Evolutionary conservation across 2,329 filamentous ascomycete genomes (phyloP).

Genomic region (Fusarium sp.): DNA sequence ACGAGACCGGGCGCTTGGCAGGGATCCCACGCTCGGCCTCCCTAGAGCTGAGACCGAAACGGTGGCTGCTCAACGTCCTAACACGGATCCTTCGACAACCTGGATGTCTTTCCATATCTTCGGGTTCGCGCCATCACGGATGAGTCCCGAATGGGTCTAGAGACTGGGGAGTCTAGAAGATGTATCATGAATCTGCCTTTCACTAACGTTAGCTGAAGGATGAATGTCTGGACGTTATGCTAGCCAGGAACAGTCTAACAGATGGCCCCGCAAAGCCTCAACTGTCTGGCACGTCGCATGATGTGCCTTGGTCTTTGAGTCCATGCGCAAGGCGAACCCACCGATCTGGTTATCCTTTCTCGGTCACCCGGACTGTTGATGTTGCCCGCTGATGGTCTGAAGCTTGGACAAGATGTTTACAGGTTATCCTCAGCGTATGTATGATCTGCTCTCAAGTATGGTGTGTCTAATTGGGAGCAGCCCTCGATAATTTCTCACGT

Average conservation of each 20-base stretch:
- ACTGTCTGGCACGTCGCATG: conserved; percentile 22
- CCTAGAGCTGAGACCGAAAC: conserved; percentile 43
- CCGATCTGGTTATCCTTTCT: conserved; percentile 16
- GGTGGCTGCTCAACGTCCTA: conserved; percentile 26
- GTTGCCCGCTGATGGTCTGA: background rate
- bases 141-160: conserved; percentile 25
- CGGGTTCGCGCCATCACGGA: conserved; percentile 29
- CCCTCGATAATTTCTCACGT: background rate
- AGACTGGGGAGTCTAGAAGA: background rate
- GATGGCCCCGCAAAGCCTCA: conserved; percentile 10
- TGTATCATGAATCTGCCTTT: conserved; percentile 21
- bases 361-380: background rate
- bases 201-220: background rate
- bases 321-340: conserved; percentile 6
- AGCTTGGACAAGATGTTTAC: background rate
- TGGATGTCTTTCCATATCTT: conserved; percentile 34
- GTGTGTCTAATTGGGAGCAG: conserved; percentile 3
- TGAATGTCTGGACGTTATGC: background rate
- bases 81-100: conserved; percentile 7
- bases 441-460: conserved; percentile 14
- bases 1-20: conserved; percentile 9
- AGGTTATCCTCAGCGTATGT: conserved; percentile 1
- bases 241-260: background rate
- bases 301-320: conserved; percentile 6
- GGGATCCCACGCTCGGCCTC: conserved; percentile 23